Evolutionary conservation across 2,329 filamentous ascomycete species (phyloP).

Genomic region (Fusarium robinianum): DNA sequence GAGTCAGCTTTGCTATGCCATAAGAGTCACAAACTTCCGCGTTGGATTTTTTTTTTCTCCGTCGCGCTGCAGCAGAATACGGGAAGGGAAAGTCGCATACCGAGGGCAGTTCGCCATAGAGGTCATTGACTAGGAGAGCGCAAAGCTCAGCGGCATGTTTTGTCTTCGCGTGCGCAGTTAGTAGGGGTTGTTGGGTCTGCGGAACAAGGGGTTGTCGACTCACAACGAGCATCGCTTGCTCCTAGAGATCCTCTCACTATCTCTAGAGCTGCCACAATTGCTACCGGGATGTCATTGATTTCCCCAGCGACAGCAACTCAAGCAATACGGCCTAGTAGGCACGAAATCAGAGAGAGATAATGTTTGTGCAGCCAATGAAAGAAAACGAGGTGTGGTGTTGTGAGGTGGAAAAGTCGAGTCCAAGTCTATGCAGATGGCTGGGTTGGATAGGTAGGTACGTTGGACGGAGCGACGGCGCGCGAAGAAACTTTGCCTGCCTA

Average conservation of each 20-base stretch:
- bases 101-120: constrained; percentile 88
- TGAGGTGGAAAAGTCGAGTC: too few relatives aligned
- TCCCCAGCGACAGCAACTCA: constrained; percentile 18
- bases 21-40: too few relatives aligned
- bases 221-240: constrained; percentile 63
- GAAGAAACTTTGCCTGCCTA: constrained; percentile 30
- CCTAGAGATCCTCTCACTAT: constrained; percentile 78
- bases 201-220: constrained; percentile 39
- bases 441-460: too few relatives aligned
- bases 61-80: too few relatives aligned
- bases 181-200: constrained; percentile 22
- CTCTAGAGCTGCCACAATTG: constrained; percentile 73
- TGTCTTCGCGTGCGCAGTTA: constrained; percentile 51
- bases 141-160: constrained; percentile 86
- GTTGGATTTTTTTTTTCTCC: constrained; percentile 7
- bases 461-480: constrained; percentile 26
- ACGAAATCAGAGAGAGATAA: background rate
- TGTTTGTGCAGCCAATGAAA: background rate
- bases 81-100: constrained; percentile 58
- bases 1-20: constrained; percentile 37
- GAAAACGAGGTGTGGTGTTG: constrained; percentile 2
- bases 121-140: constrained; percentile 83
- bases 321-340: constrained; percentile 8
- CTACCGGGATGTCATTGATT: constrained; percentile 70
- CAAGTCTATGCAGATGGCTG: too few relatives aligned